Evolutionary conservation across 2,329 filamentous ascomycete genomes (phyloP).

Genomic region (Xylariaceae sp.): DNA sequence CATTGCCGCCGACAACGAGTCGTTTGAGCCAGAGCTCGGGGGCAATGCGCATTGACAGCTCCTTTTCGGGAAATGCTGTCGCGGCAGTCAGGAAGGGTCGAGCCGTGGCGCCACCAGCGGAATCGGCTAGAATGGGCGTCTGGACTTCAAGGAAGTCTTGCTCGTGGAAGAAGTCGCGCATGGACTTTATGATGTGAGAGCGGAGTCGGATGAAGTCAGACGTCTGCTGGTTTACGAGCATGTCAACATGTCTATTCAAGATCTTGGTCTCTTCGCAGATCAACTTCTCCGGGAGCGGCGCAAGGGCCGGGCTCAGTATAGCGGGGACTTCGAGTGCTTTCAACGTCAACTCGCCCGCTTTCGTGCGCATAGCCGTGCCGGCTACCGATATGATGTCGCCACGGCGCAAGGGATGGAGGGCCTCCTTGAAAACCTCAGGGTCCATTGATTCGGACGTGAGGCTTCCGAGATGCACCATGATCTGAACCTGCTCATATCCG

Average conservation of each 20-base stretch:
- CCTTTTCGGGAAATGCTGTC: constrained; percentile 66
- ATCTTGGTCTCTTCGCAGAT: constrained; percentile 66
- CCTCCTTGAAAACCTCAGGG: constrained; percentile 48
- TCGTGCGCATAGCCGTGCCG: constrained; percentile 64
- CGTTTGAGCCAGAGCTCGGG: constrained; percentile 95
- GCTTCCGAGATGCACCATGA: constrained; percentile 62
- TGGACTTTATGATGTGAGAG: constrained; percentile 64
- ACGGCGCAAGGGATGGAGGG: constrained; percentile 62
- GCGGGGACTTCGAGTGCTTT: constrained; percentile 62
- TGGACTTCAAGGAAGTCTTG: constrained; percentile 78
- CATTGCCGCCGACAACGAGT: constrained; percentile 80
- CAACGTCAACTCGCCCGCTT: constrained; percentile 71
- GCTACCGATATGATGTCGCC: constrained; percentile 68
- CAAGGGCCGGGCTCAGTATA: constrained; percentile 71
- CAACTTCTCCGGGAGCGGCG: constrained; percentile 68
- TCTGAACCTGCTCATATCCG: constrained; percentile 67
- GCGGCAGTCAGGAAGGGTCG: constrained; percentile 78
- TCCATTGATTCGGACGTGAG: constrained; percentile 38
- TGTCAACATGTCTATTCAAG: constrained; percentile 76
- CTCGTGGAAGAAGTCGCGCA: constrained; percentile 68
- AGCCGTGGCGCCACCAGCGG: constrained; percentile 81
- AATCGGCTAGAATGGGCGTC: constrained; percentile 78
- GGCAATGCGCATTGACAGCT: constrained; percentile 77
- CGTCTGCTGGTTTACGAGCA: constrained; percentile 67
- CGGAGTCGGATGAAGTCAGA: constrained; percentile 68